Percentiles rank a stretch among this genome's conserved stretches.
Conservation (phyloP, 2,329 filamentous ascomycete genomes). For the Aspergillus proliferans region DNA sequence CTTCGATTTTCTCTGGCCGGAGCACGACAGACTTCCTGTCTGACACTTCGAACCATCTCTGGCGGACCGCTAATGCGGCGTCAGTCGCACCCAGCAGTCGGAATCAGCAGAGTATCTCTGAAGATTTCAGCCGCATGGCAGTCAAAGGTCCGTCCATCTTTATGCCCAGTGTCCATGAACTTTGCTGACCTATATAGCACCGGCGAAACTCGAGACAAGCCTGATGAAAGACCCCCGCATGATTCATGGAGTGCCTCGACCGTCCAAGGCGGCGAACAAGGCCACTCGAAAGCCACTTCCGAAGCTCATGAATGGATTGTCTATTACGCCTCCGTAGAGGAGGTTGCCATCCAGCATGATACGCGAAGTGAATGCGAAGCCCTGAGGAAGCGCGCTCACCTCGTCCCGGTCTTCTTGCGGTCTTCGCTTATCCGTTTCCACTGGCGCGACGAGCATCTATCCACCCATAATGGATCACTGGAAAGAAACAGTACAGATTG, state of each 20-base stretch:
- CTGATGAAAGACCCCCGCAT: constrained; percentile 89
- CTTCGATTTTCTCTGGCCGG: constrained; percentile 49
- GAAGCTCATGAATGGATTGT: constrained; percentile 37
- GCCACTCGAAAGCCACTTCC: constrained; percentile 38
- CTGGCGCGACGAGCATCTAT: neutral
- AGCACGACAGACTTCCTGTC: constrained; percentile 52
- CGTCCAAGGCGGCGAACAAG: constrained; percentile 42
- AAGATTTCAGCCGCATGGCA: constrained; percentile 48
- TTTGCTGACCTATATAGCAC: constrained; percentile 54
- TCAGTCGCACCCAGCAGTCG: constrained; percentile 50
- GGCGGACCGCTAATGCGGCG: constrained; percentile 55
- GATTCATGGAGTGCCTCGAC: constrained; percentile 76
- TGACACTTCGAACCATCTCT: constrained; percentile 58
- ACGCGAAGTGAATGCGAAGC: neutral
- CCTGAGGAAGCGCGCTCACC: neutral
- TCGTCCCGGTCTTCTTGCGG: neutral
- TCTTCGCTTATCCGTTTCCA: neutral
- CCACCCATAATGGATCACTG: neutral
- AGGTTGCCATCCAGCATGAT: constrained; percentile 7
- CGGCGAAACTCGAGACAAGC: constrained; percentile 74
- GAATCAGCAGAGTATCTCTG: constrained; percentile 34
- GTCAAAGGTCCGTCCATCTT: constrained; percentile 40
- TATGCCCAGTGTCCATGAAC: constrained; percentile 31
- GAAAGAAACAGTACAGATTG: neutral
- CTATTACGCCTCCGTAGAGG: constrained; percentile 29